A percentile compares a stretch with the other conserved stretches of the same genome.
These are phyloP conservation scores for Cylindrotheca fusiformis DNA, from an alignment of 108 stramenopile genomes.

Conservation along the genomic window DNA sequence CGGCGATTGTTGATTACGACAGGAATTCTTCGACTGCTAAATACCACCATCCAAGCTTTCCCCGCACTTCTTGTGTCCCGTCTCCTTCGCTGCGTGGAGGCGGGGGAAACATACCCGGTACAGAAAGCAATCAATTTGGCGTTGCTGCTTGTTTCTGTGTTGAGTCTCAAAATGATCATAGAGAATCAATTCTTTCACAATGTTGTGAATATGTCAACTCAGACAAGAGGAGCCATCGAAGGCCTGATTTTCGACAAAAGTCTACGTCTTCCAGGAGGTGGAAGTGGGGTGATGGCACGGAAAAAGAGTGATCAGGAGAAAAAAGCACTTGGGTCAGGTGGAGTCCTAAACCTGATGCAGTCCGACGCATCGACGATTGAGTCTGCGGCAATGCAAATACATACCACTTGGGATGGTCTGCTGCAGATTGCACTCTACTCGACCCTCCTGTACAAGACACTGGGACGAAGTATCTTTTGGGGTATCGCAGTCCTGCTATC, in stretches of 20 bases:
- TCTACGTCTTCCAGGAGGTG: slow-evolving; percentile 60
- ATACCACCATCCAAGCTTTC: slow-evolving; percentile 71
- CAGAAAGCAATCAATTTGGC: slow-evolving; percentile 49
- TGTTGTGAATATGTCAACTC: slow-evolving; percentile 60
- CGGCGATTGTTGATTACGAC: slow-evolving; percentile 44
- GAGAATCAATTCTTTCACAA: slow-evolving; percentile 90
- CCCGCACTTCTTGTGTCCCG: slow-evolving; percentile 69
- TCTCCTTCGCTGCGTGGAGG: slow-evolving; percentile 63
- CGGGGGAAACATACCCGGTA: slow-evolving; percentile 36
- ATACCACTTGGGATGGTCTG: slow-evolving; percentile 86
- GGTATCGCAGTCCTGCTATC: slow-evolving; percentile 63
- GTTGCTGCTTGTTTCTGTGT: slow-evolving; percentile 40
- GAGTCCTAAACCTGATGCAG: slow-evolving; percentile 87
- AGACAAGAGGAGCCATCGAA: slow-evolving; percentile 69
- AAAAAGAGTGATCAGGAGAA: slow-evolving; percentile 7
- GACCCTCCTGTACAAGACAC: slow-evolving; percentile 49
- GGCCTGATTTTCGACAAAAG: slow-evolving; percentile 86
- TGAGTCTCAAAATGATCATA: slow-evolving; percentile 75
- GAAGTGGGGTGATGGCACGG: slow-evolving; percentile 33
- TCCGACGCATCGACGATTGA: slow-evolving; percentile 82
- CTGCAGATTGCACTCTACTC: slow-evolving; percentile 66
- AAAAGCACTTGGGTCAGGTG: slow-evolving; percentile 51
- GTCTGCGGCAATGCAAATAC: slow-evolving; percentile 68
- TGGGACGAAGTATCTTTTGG: slow-evolving; percentile 56
- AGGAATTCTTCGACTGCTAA: slow-evolving; percentile 56